Percentiles rank a stretch among this genome's conserved stretches.
These are phyloP conservation scores for Xylariales sp. DNA, from an alignment of 2,329 filamentous ascomycete species.

Conservation along the genomic window DNA sequence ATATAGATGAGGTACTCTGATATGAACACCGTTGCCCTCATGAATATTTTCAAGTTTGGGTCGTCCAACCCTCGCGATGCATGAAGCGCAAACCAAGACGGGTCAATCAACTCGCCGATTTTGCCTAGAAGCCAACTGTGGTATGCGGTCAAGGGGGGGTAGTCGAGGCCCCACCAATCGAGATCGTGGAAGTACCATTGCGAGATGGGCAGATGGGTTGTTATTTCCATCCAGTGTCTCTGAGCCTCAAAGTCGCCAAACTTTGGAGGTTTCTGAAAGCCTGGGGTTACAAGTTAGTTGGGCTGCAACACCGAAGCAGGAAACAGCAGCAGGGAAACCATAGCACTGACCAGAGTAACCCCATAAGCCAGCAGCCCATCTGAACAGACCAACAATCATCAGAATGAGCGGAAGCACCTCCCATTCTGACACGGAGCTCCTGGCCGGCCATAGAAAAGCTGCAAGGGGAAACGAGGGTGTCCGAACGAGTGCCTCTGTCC, in stretches of 20 bases:
- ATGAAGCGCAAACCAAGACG: slow-evolving; percentile 82
- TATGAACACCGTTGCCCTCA: slow-evolving; percentile 86
- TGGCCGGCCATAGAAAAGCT: slow-evolving; percentile 90
- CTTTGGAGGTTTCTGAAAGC: slow-evolving; percentile 79
- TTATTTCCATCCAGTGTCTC: slow-evolving; percentile 98
- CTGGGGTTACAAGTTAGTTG: slow-evolving; percentile 37
- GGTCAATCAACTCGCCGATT: slow-evolving; percentile 74
- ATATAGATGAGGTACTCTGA: slow-evolving; percentile 91
- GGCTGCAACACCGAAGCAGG: too few species aligned
- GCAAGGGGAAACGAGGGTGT: slow-evolving; percentile 82
- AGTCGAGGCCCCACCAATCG: slow-evolving; percentile 96
- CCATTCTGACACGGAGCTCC: slow-evolving; percentile 85
- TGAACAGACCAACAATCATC: slow-evolving; percentile 85
- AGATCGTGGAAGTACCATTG: slow-evolving; percentile 99
- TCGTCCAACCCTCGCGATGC: slow-evolving; percentile 79
- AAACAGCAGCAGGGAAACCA: too few species aligned
- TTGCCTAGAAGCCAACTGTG: slow-evolving; percentile 94
- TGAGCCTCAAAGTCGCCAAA: slow-evolving; percentile 98
- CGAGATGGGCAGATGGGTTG: slow-evolving; percentile 79
- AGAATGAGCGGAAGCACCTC: slow-evolving; percentile 81
- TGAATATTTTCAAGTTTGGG: slow-evolving; percentile 81
- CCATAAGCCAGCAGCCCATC: slow-evolving; percentile 91
- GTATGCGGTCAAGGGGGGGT: slow-evolving; percentile 95
- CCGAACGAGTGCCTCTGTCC: slow-evolving; percentile 42
- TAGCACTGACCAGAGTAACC: slow-evolving; percentile 75